Conservation (phyloP, 345 rosid species). For the Raphanus sativus region DNA sequence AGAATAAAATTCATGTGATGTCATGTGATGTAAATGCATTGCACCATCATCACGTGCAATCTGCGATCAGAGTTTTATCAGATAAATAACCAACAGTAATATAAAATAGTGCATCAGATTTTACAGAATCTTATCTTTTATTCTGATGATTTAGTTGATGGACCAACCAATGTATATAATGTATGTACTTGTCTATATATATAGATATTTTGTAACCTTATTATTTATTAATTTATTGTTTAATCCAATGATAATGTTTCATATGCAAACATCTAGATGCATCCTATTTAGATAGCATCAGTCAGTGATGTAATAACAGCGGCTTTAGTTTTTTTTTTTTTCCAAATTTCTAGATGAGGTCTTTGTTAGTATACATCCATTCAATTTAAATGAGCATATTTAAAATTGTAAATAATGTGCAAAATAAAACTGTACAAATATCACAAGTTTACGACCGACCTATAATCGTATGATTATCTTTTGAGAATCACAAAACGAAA, state of each 20-base stretch:
- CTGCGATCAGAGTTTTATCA: constrained; percentile 24
- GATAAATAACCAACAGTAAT: not conserved
- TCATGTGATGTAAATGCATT: constrained; percentile 37
- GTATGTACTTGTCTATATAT: not conserved
- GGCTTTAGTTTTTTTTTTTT: not conserved
- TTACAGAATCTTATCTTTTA: constrained; percentile 37
- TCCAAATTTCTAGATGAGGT: not conserved
- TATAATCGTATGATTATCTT: not conserved
- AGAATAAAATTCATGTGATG: constrained; percentile 37
- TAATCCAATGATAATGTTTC: not conserved
- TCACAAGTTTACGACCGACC: not conserved
- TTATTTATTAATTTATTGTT: not conserved
- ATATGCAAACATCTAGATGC: constrained; percentile 25
- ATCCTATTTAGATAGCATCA: constrained; percentile 26
- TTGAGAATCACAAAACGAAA: not conserved
- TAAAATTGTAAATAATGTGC: not conserved
- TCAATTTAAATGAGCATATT: not conserved
- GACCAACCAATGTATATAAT: constrained; percentile 21
- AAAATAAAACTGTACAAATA: not conserved
- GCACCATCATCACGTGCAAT: constrained; percentile 38
- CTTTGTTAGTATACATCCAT: not conserved
- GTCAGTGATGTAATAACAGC: constrained; percentile 1
- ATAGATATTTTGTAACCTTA: not conserved
- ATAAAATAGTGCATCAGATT: constrained; percentile 28
- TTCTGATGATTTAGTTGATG: constrained; percentile 27